Evolutionary conservation across 345 rosid genomes (phyloP).

Genomic region (Iberis pinnata): DNA sequence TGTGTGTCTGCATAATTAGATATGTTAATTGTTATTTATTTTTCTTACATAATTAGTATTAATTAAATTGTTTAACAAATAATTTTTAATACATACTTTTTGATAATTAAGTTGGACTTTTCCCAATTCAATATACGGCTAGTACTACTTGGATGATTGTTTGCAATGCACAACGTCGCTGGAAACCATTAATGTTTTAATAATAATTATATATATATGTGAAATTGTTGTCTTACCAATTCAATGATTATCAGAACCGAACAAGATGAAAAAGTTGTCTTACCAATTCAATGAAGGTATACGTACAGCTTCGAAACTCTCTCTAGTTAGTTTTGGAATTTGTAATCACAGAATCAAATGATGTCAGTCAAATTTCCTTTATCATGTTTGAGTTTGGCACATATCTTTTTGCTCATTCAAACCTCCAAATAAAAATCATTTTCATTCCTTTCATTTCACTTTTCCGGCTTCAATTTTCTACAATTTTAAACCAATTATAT

Average conservation of each 20-base stretch:
- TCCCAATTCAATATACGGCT: too few relatives aligned
- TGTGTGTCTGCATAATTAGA: background rate
- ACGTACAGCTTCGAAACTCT: constrained; percentile 27
- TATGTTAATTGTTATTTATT: background rate
- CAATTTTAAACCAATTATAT: too few relatives aligned
- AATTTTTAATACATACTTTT: too few relatives aligned
- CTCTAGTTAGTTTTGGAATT: constrained; percentile 4
- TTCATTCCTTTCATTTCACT: too few relatives aligned
- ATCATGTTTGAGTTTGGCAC: background rate
- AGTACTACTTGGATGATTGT: constrained; percentile 11
- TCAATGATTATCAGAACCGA: background rate
- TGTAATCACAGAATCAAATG: background rate
- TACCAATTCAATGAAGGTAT: constrained; percentile 32
- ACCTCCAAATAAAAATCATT: background rate
- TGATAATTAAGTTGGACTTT: too few relatives aligned
- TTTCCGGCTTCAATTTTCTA: too few relatives aligned
- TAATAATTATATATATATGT: too few relatives aligned
- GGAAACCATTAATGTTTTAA: constrained; percentile 21
- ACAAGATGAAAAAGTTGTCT: constrained; percentile 16
- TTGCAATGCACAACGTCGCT: constrained; percentile 15
- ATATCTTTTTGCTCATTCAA: background rate
- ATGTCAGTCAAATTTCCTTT: background rate
- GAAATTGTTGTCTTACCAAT: too few relatives aligned
- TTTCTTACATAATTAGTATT: too few relatives aligned
- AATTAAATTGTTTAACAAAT: too few relatives aligned